Percentiles rank a stretch among this genome's conserved stretches.
phyloP scores from a whole-genome alignment of 495 filamentous ascomycete species.

The Beverwykella pulmonaria region DNA sequence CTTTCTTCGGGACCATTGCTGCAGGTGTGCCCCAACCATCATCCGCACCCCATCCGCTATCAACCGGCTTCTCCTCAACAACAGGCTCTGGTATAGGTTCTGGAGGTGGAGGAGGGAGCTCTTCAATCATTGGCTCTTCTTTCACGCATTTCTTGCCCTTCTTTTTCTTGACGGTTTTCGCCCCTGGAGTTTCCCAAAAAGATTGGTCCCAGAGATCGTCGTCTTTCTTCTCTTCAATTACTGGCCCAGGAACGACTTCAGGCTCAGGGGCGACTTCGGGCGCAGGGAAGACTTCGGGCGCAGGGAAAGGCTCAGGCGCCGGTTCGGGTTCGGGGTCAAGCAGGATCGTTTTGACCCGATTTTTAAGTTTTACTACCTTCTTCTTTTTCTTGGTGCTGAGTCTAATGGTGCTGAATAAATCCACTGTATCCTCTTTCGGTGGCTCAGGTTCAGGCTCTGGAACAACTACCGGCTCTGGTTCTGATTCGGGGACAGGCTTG shows the following conservation, averaged over 20 bases:
- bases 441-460: no score
- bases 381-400: no score
- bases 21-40: constrained; percentile 2
- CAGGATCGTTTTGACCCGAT: no score
- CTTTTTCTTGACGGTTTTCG: constrained; percentile 14
- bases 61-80: constrained; percentile 17
- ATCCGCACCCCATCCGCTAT: constrained; percentile 15
- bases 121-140: constrained; percentile 22
- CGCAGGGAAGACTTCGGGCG: no score
- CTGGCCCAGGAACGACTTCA: no score
- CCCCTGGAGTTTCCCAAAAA: constrained; percentile 11
- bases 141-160: constrained; percentile 29
- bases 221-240: constrained; percentile 17
- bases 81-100: constrained; percentile 47
- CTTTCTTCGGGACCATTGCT: constrained; percentile 14
- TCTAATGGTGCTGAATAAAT: no score
- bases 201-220: constrained; percentile 28
- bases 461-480: constrained; percentile 41
- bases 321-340: no score
- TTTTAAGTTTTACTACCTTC: no score
- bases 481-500: constrained; percentile 21
- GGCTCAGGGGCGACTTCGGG: no score
- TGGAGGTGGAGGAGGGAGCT: constrained; percentile 11
- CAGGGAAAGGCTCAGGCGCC: no score
- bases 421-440: no score